Conservation (phyloP, 768 basidiomycete species). For the Leccinum barrowsii region DNA sequence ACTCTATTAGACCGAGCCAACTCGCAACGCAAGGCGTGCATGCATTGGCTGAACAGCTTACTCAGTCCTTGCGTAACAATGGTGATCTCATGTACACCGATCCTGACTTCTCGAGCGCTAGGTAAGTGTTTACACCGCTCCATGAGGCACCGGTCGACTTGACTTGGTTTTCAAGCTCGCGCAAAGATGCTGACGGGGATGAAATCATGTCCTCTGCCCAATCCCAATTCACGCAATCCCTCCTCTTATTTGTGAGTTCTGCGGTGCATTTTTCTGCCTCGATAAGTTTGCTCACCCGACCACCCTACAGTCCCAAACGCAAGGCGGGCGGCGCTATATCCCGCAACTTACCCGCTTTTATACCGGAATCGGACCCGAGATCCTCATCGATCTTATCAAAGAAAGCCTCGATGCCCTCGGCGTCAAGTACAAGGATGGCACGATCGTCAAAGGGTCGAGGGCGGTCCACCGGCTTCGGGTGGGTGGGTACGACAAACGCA, state of each 20-base stretch:
- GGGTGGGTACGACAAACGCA: constrained; percentile 67
- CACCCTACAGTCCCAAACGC: constrained; percentile 69
- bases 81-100: constrained; percentile 77
- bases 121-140: constrained; percentile 27
- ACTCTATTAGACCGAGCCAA: constrained; percentile 58
- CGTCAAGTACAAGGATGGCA: constrained; percentile 46
- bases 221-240: constrained; percentile 76
- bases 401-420: constrained; percentile 47
- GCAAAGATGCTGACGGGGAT: constrained; percentile 54
- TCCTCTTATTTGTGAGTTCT: constrained; percentile 73
- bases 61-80: constrained; percentile 57
- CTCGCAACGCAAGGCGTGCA: constrained; percentile 48
- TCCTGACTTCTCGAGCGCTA: constrained; percentile 40
- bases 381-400: constrained; percentile 52
- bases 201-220: constrained; percentile 55
- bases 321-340: constrained; percentile 65
- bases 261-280: neutral
- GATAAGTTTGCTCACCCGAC: neutral
- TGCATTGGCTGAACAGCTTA: constrained; percentile 67
- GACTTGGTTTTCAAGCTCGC: constrained; percentile 7
- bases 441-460: constrained; percentile 17
- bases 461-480: constrained; percentile 45
- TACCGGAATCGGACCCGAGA: constrained; percentile 49
- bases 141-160: neutral
- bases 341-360: constrained; percentile 84